These are phyloP conservation scores for Suillus tomentosus DNA, from an alignment of 768 basidiomycete genomes.

Conservation along the genomic window DNA sequence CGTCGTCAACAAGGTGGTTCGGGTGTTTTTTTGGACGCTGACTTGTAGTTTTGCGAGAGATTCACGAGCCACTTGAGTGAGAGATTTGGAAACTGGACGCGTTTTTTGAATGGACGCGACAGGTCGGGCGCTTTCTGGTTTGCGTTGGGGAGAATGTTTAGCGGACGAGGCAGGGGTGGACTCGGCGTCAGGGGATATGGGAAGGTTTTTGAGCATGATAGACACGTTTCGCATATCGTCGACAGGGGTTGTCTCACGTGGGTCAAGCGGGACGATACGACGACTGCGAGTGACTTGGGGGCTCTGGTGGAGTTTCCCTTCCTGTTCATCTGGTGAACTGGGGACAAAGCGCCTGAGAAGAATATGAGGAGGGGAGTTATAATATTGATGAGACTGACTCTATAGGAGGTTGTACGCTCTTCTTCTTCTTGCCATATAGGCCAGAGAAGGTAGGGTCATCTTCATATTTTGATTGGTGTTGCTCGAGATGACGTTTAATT, in stretches of 20 bases:
- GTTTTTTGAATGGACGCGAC: constrained; percentile 31
- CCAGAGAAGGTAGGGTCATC: constrained; percentile 61
- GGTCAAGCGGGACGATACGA: constrained; percentile 17
- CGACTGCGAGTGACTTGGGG: constrained; percentile 26
- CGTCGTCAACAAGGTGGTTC: constrained; percentile 23
- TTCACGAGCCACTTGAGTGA: constrained; percentile 23
- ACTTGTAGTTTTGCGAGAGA: constrained; percentile 25
- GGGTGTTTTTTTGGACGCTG: constrained; percentile 22
- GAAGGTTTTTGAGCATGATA: constrained; percentile 47
- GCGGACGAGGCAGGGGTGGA: constrained; percentile 5
- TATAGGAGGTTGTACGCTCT: constrained; percentile 27
- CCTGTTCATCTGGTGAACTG: constrained; percentile 20
- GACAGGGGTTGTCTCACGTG: constrained; percentile 48
- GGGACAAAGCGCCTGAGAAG: constrained; percentile 19
- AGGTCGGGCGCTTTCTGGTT: constrained; percentile 3
- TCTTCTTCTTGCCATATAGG: constrained; percentile 45
- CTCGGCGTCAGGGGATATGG: constrained; percentile 40
- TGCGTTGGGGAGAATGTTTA: constrained; percentile 17
- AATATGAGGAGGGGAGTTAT: not conserved
- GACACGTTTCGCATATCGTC: constrained; percentile 55
- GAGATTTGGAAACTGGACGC: constrained; percentile 23
- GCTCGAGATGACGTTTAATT: constrained; percentile 64
- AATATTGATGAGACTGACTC: constrained; percentile 14
- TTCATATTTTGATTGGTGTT: constrained; percentile 53
- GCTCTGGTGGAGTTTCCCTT: constrained; percentile 14